phyloP scores from a whole-genome alignment of 208 protist genomes.

The Willaertia magna region DNA sequence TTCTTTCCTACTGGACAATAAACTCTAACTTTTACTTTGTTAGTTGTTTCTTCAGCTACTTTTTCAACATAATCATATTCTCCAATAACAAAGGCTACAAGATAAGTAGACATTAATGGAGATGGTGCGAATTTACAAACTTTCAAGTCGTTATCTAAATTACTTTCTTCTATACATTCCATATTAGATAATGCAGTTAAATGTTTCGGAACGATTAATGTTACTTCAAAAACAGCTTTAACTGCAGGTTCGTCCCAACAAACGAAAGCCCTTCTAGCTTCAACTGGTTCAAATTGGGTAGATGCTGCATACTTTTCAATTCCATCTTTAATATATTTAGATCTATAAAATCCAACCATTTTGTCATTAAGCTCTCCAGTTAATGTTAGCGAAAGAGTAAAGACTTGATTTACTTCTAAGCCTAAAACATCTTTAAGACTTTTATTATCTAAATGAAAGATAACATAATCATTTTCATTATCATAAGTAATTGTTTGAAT shows the following conservation, averaged over 20 bases:
- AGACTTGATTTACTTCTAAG: background rate
- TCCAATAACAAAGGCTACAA: slow-evolving; percentile 79
- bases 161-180: slow-evolving; percentile 32
- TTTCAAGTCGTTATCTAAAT: slow-evolving; percentile 17
- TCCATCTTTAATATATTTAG: slow-evolving; percentile 40
- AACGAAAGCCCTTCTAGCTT: slow-evolving; percentile 72
- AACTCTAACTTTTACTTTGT: slow-evolving; percentile 51
- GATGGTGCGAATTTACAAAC: slow-evolving; percentile 52
- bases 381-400: background rate
- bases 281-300: slow-evolving; percentile 80
- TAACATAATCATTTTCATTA: background rate
- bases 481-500: background rate
- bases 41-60: slow-evolving; percentile 21
- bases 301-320: slow-evolving; percentile 44
- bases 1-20: slow-evolving; percentile 51
- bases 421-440: background rate
- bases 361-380: slow-evolving; percentile 70
- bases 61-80: slow-evolving; percentile 52
- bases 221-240: slow-evolving; percentile 81
- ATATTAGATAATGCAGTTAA: slow-evolving; percentile 73
- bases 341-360: slow-evolving; percentile 78
- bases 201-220: slow-evolving; percentile 50
- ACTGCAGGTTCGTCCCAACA: slow-evolving; percentile 78
- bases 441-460: background rate
- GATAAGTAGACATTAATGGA: slow-evolving; percentile 83